phyloP scores from a whole-genome alignment of 352 stramenopile species.

The Globisporangium viniferum region DNA sequence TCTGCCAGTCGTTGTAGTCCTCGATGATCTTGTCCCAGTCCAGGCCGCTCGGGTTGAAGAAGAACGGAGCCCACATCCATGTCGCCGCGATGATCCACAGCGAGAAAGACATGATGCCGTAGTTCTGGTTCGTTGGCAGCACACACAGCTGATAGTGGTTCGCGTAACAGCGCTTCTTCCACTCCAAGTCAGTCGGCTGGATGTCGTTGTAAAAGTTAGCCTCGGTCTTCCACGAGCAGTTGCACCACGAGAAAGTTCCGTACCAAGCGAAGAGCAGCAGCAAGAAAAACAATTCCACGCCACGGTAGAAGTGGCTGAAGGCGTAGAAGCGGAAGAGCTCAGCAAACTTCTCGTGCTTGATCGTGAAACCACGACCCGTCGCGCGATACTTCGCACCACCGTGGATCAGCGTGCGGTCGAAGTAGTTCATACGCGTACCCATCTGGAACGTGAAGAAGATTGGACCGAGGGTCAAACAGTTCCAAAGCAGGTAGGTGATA shows the following conservation, averaged over 20 bases:
- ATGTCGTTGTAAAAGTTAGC: constrained; percentile 71
- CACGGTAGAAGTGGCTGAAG: constrained; percentile 97
- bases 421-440: constrained; percentile 98
- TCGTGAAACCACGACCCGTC: constrained; percentile 98
- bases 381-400: constrained; percentile 97
- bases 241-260: constrained; percentile 93
- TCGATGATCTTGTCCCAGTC: constrained; percentile 96
- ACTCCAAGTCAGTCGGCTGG: constrained; percentile 69
- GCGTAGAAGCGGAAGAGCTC: constrained; percentile 98
- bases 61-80: constrained; percentile 86
- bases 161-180: constrained; percentile 73
- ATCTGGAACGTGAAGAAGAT: constrained; percentile 99
- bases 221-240: constrained; percentile 81
- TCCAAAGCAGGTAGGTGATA: constrained; percentile 91
- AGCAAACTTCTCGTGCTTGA: constrained; percentile 97
- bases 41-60: constrained; percentile 97
- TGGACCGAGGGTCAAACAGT: constrained; percentile 96
- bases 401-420: constrained; percentile 96
- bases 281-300: constrained; percentile 91
- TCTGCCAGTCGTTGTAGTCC: constrained; percentile 94
- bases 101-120: constrained; percentile 97
- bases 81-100: constrained; percentile 92
- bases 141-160: constrained; percentile 89
- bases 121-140: constrained; percentile 95
- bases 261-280: constrained; percentile 84